phyloP scores from a whole-genome alignment of 805 yeast genomes.

The Sugiyamaella marilandica region DNA sequence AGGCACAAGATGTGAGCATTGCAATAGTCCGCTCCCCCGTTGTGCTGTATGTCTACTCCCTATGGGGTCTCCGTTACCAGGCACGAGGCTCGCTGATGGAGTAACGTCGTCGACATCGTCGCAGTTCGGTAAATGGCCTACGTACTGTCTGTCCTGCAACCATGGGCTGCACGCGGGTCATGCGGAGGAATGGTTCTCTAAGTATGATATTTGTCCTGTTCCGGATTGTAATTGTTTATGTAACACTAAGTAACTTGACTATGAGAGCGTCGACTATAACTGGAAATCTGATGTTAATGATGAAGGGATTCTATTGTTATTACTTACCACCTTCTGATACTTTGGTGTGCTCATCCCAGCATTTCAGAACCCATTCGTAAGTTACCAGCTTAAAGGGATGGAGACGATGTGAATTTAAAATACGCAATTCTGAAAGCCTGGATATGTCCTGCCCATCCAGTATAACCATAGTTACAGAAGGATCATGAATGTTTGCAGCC shows the following conservation, averaged over 20 bases:
- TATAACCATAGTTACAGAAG: conserved; percentile 38
- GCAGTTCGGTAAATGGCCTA: conserved; percentile 75
- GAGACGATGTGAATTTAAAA: conserved; percentile 1
- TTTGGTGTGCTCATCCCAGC: conserved; percentile 31
- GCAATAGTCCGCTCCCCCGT: conserved; percentile 82
- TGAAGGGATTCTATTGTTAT: background rate
- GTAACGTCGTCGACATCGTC: conserved; percentile 31
- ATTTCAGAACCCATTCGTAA: conserved; percentile 35
- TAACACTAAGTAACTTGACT: conserved; percentile 33
- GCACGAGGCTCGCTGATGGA: conserved; percentile 1
- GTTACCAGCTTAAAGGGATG: conserved; percentile 32
- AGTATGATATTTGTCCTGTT: conserved; percentile 85
- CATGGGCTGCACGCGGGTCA: conserved; percentile 95
- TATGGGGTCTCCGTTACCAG: conserved; percentile 46
- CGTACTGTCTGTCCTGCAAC: conserved; percentile 84
- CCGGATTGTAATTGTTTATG: conserved; percentile 89
- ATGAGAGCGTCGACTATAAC: background rate
- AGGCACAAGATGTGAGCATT: conserved; percentile 59
- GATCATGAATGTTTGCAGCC: conserved; percentile 27
- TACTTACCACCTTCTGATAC: conserved; percentile 25
- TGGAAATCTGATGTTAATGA: background rate
- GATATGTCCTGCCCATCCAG: conserved; percentile 2
- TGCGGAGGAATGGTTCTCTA: conserved; percentile 92
- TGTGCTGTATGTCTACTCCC: conserved; percentile 86
- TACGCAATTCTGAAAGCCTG: conserved; percentile 24